Conservation (phyloP, 345 rosid species). For the Triadica sebifera region DNA sequence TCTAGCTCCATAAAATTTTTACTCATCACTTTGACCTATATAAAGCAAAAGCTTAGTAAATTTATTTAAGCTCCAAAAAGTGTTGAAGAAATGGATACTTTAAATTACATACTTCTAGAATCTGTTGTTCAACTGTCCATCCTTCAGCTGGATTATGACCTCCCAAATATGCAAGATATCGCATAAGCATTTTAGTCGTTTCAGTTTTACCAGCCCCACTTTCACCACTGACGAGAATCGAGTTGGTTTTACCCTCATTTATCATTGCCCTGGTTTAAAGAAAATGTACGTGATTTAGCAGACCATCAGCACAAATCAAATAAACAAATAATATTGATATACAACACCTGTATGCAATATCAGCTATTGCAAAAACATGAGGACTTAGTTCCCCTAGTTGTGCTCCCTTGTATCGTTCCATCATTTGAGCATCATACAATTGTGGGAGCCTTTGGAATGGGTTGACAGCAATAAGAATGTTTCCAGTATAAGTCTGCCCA, state of each 20-base stretch:
- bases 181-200: slow-evolving; percentile 93
- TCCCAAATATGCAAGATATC: slow-evolving; percentile 80
- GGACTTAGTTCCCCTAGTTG: slow-evolving; percentile 57
- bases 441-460: slow-evolving; percentile 75
- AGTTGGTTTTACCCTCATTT: slow-evolving; percentile 70
- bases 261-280: slow-evolving; percentile 65
- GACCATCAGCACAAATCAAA: slow-evolving; percentile 12
- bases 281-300: slow-evolving; percentile 12
- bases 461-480: slow-evolving; percentile 88
- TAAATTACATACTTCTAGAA: slow-evolving; percentile 65
- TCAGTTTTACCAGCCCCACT: slow-evolving; percentile 98
- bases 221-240: slow-evolving; percentile 90
- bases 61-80: not conserved
- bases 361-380: slow-evolving; percentile 86
- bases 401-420: slow-evolving; percentile 69
- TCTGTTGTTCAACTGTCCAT: slow-evolving; percentile 71
- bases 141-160: slow-evolving; percentile 67
- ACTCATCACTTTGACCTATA: not conserved
- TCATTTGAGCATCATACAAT: slow-evolving; percentile 48
- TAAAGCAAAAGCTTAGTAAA: not conserved
- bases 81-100: not conserved
- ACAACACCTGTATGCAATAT: slow-evolving; percentile 67
- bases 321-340: not conserved
- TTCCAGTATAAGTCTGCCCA: slow-evolving; percentile 82
- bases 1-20: not conserved